phyloP scores from a whole-genome alignment of 768 basidiomycete genomes.

The Hygrophorus pudorinus region DNA sequence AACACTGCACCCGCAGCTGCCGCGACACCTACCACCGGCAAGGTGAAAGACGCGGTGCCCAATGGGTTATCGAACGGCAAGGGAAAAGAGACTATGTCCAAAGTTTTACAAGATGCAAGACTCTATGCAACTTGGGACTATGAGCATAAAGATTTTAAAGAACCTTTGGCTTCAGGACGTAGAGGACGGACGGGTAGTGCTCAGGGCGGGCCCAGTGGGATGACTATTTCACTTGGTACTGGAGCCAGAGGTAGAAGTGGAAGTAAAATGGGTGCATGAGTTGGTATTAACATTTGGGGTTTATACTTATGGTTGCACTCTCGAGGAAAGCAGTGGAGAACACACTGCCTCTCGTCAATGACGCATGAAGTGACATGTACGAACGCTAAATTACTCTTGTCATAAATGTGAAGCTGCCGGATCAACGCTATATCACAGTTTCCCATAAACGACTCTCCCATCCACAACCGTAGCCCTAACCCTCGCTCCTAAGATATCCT shows the following conservation, averaged over 20 bases:
- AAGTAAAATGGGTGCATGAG: neutral
- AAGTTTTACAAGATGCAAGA: conserved; percentile 43
- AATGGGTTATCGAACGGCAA: conserved; percentile 14
- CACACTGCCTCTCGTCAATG: too few species aligned
- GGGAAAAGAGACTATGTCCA: conserved; percentile 21
- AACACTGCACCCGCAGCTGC: conserved; percentile 24
- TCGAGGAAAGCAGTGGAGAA: too few species aligned
- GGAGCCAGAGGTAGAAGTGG: conserved; percentile 3
- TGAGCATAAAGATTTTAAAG: conserved; percentile 38
- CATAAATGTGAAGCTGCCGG: too few species aligned
- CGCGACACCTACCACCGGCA: conserved; percentile 12
- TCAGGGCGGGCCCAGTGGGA: conserved; percentile 11
- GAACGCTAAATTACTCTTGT: too few species aligned
- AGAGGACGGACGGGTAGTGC: conserved; percentile 25
- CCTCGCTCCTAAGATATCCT: conserved; percentile 43
- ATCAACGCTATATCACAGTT: too few species aligned
- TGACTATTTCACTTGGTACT: conserved; percentile 6
- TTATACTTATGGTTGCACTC: too few species aligned
- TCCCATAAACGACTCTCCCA: conserved; percentile 45
- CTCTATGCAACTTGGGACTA: conserved; percentile 51
- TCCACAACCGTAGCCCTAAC: conserved; percentile 58
- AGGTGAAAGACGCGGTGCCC: conserved; percentile 19
- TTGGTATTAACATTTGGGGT: too few species aligned
- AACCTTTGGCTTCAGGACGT: conserved; percentile 21
- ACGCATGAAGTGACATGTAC: too few species aligned